Evolutionary conservation across 345 rosid species (phyloP), one percentile per base, ranked within the genome.

Genomic region (Dipteronia sinensis): DNA sequence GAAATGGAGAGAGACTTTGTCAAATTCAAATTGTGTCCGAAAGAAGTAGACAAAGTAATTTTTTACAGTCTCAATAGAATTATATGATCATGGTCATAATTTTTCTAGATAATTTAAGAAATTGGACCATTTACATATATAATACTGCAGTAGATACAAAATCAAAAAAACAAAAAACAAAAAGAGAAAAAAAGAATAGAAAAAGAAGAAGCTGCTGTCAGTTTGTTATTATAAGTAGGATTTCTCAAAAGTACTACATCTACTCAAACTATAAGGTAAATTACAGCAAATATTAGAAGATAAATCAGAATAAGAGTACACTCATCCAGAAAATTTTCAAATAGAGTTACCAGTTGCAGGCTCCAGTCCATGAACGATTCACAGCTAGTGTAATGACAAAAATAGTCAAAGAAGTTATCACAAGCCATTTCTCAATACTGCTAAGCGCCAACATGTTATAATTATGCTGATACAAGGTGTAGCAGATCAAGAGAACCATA

Each of bases 1-100:
- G 76, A 72, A 63, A 40, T 61, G 40, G 63, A 31, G 81, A 49
- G 55, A 11, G 62, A 83, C 65, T n/a, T n/a, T 49, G 56, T 75
- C 38, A 82, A 62, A 10, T 72, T 46, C 68, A 34, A 44, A 46
- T 42, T 29, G 20, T 59, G 71, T 47, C 64, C 15, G 68, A 27
- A 78, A 66, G 27, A 56, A 62, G 69, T 55, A 67, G 15, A 55
- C 61, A 38, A 53, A 40, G 49, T 15, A 29, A 12, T 73, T 46
- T 56, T 12, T 40, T 51, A 46, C 8, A 25, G 44, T 72, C 46
- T 34, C 64, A 58, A 40, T 7, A 66, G 25, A 74, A 19, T 20
- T 5, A 12, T 47, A 69, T 2, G 15, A 63, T 4, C 56, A 27
- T 6, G 4, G 22, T 70, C 49, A 72, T 0, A 19, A 34, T 0